phyloP scores from a whole-genome alignment of 2,329 filamentous ascomycete genomes.

The Lojkania enalia region DNA sequence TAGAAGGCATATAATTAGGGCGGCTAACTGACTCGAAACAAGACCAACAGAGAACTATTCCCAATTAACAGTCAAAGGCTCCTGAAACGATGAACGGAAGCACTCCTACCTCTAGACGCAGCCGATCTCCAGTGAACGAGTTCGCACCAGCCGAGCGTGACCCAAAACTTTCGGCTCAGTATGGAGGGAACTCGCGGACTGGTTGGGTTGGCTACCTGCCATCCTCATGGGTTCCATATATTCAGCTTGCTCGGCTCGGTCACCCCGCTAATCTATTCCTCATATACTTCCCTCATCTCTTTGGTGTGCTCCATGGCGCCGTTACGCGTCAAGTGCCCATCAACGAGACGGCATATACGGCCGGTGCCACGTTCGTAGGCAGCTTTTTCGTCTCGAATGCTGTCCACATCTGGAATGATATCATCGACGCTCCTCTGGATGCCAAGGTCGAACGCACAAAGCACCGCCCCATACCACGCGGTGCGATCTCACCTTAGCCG shows the following conservation, averaged over 20 bases:
- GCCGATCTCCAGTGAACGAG: too few species aligned
- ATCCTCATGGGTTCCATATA: slow-evolving; percentile 12
- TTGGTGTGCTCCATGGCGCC: slow-evolving; percentile 48
- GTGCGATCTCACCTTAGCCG: too few species aligned
- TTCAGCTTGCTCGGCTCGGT: slow-evolving; percentile 14
- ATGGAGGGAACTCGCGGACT: not conserved
- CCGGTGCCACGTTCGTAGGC: slow-evolving; percentile 27
- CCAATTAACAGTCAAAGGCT: too few species aligned
- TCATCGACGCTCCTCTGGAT: slow-evolving; percentile 59
- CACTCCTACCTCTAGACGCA: too few species aligned
- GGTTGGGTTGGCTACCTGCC: slow-evolving; percentile 7
- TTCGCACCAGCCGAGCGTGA: too few species aligned
- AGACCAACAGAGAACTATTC: too few species aligned
- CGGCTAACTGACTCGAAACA: too few species aligned
- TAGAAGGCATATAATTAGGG: too few species aligned
- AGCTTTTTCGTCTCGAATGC: slow-evolving; percentile 37
- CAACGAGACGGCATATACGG: not conserved
- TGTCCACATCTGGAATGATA: slow-evolving; percentile 59
- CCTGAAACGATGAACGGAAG: too few species aligned
- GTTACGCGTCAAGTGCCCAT: not conserved
- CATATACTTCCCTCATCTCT: slow-evolving; percentile 48
- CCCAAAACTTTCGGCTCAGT: too few species aligned
- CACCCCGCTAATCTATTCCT: slow-evolving; percentile 50
- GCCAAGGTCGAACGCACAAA: slow-evolving; percentile 41
- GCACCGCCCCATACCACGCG: slow-evolving; percentile 41